Evolutionary conservation across 208 protist species (phyloP).

Genomic region (Acanthamoeba castellanii): DNA sequence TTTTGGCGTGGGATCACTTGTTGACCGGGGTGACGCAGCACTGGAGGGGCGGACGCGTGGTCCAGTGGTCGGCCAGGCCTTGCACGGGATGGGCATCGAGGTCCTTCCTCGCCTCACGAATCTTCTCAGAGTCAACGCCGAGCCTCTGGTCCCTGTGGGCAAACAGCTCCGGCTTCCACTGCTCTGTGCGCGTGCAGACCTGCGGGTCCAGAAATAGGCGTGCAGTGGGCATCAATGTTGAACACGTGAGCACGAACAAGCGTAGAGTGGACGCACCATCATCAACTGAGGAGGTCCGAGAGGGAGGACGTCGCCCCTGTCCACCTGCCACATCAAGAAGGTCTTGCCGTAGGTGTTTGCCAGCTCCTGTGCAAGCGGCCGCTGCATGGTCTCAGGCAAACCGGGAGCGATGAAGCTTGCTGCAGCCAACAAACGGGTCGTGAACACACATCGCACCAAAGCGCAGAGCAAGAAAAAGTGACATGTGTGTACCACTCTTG

Average conservation of each 20-base stretch:
- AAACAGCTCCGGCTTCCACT: conserved; percentile 60
- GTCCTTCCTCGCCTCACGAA: not conserved
- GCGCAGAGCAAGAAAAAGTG: not conserved
- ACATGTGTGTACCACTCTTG: conserved; percentile 27
- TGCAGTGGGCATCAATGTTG: not conserved
- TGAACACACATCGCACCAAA: not conserved
- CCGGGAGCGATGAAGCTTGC: not conserved
- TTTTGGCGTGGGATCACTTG: not conserved
- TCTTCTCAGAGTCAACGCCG: not conserved
- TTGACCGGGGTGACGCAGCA: not conserved
- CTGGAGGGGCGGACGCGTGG: not conserved
- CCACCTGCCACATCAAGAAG: conserved; percentile 26
- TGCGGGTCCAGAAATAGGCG: not conserved
- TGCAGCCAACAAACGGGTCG: not conserved
- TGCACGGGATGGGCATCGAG: conserved; percentile 10
- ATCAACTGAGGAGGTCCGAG: conserved; percentile 48
- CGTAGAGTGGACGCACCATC: not conserved
- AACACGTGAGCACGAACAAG: not conserved
- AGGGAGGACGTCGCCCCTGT: conserved; percentile 25
- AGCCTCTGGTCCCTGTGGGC: conserved; percentile 52
- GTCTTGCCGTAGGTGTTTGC: conserved; percentile 66
- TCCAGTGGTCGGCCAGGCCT: conserved; percentile 9
- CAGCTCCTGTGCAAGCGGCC: conserved; percentile 8
- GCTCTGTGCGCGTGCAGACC: conserved; percentile 46
- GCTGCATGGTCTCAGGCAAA: not conserved